phyloP scores from a whole-genome alignment of 352 stramenopile species.

The Globisporangium mamillatum region DNA sequence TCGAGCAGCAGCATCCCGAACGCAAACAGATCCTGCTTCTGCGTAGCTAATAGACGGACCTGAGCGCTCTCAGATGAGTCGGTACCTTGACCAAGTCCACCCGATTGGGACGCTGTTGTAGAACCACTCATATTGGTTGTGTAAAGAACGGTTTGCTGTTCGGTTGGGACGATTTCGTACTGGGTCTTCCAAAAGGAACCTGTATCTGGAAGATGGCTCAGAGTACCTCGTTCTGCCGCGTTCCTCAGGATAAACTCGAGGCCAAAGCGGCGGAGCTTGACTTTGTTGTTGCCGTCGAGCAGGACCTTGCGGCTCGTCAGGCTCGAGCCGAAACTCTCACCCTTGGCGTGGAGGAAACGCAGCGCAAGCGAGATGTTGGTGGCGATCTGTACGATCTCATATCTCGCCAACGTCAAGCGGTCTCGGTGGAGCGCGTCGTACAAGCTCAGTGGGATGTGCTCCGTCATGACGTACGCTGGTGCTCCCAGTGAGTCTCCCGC shows the following conservation, averaged over 20 bases:
- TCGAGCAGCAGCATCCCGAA: slow-evolving; percentile 72
- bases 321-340: slow-evolving; percentile 36
- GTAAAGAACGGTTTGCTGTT: neutral
- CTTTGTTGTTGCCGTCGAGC: slow-evolving; percentile 26
- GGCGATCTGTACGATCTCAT: slow-evolving; percentile 47
- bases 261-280: slow-evolving; percentile 61
- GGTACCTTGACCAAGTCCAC: neutral
- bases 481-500: slow-evolving; percentile 11
- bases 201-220: neutral
- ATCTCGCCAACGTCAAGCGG: slow-evolving; percentile 25
- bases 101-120: neutral
- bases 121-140: neutral
- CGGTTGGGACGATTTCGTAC: neutral
- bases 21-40: slow-evolving; percentile 48
- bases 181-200: slow-evolving; percentile 18
- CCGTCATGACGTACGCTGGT: slow-evolving; percentile 36
- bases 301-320: slow-evolving; percentile 76
- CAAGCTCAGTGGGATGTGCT: slow-evolving; percentile 41
- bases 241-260: slow-evolving; percentile 25
- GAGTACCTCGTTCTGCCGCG: neutral
- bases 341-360: slow-evolving; percentile 36
- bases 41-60: neutral
- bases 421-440: slow-evolving; percentile 60
- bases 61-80: neutral
- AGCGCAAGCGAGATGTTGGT: slow-evolving; percentile 40